phyloP scores from a whole-genome alignment of 345 rosid species.

The Odontarrhena argentea region DNA sequence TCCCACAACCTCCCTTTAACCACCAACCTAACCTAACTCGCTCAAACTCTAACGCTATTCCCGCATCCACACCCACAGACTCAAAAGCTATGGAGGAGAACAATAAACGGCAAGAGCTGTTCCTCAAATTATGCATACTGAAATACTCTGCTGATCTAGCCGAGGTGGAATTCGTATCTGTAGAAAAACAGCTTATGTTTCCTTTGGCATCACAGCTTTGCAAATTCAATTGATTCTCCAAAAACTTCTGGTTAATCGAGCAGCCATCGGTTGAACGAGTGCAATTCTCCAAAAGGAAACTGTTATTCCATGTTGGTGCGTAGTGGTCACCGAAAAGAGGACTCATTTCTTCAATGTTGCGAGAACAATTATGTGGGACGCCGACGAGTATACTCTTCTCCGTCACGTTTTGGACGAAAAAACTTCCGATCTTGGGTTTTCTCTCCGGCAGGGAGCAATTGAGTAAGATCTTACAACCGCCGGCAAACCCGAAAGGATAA shows the following conservation, averaged over 20 bases:
- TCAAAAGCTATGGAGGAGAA: conserved; percentile 59
- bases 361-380: conserved; percentile 40
- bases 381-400: conserved; percentile 41
- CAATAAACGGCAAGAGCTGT: conserved; percentile 44
- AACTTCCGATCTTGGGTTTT: conserved; percentile 46
- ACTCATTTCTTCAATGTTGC: conserved; percentile 11
- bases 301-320: conserved; percentile 55
- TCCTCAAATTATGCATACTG: conserved; percentile 28
- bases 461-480: conserved; percentile 51
- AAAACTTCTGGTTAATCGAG: conserved; percentile 40
- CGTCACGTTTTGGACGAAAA: conserved; percentile 61
- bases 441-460: conserved; percentile 31
- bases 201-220: conserved; percentile 36
- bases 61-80: conserved; percentile 24
- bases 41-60: conserved; percentile 53
- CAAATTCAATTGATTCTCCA: conserved; percentile 24
- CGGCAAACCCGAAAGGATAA: conserved; percentile 82
- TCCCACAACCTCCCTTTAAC: conserved; percentile 46
- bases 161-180: background rate
- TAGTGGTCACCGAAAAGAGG: conserved; percentile 48
- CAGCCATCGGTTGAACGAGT: conserved; percentile 31
- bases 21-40: conserved; percentile 73
- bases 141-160: conserved; percentile 18
- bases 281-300: conserved; percentile 67
- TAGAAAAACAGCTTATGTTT: conserved; percentile 53